phyloP scores from a whole-genome alignment of 306 rosid genomes.

The Sesbania bispinosa region DNA sequence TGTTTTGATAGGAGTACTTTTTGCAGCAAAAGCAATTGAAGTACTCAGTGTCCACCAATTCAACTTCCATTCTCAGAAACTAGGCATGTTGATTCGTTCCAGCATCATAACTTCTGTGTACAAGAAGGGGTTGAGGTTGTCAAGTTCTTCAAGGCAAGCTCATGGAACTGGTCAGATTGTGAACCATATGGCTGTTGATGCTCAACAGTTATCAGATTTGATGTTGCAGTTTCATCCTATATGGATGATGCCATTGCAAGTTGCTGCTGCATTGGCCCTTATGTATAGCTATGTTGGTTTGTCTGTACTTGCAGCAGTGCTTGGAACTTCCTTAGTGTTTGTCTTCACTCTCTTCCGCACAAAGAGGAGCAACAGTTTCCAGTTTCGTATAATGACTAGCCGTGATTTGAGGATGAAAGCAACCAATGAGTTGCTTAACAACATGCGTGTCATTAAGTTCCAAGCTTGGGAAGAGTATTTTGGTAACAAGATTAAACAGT shows the following conservation, averaged over 20 bases:
- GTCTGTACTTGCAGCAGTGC: slow-evolving; percentile 44
- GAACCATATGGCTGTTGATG: slow-evolving; percentile 90
- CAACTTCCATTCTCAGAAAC: slow-evolving; percentile 69
- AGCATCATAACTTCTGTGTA: slow-evolving; percentile 66
- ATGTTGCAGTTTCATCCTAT: slow-evolving; percentile 71
- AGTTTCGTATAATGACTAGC: slow-evolving; percentile 58
- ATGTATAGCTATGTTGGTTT: slow-evolving; percentile 53
- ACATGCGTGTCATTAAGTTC: slow-evolving; percentile 83
- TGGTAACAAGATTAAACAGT: slow-evolving; percentile 47
- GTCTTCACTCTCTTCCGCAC: slow-evolving; percentile 44
- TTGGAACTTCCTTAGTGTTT: slow-evolving; percentile 40
- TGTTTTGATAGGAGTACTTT: slow-evolving; percentile 50
- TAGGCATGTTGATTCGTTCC: slow-evolving; percentile 74
- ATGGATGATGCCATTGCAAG: slow-evolving; percentile 84
- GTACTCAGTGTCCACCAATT: slow-evolving; percentile 67
- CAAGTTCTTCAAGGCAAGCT: slow-evolving; percentile 69
- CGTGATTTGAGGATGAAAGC: slow-evolving; percentile 89
- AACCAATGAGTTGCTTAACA: slow-evolving; percentile 69
- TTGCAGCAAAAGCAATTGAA: slow-evolving; percentile 60
- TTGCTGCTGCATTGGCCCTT: slow-evolving; percentile 49
- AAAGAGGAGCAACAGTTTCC: slow-evolving; percentile 48
- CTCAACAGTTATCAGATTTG: slow-evolving; percentile 78
- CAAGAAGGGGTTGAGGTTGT: slow-evolving; percentile 65
- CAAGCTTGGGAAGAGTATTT: slow-evolving; percentile 93
- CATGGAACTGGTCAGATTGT: slow-evolving; percentile 88